Conservation (phyloP, 2,329 filamentous ascomycete genomes). For the Colletotrichum phormii region DNA sequence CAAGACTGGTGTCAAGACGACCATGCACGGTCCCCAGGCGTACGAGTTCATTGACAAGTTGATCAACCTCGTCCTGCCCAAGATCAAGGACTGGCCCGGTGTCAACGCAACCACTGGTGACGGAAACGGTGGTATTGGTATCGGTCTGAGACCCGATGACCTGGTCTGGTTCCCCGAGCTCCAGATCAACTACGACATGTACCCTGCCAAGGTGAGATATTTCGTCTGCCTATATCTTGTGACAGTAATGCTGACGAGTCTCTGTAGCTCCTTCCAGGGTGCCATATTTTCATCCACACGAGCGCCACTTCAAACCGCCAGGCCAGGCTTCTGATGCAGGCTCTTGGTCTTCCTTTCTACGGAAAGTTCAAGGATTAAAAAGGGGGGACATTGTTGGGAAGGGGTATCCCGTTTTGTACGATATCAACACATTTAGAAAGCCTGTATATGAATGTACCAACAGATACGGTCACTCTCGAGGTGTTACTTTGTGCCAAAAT, state of each 20-base stretch:
- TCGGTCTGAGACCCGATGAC: constrained; percentile 81
- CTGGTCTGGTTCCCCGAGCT: constrained; percentile 92
- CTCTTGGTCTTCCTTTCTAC: constrained; percentile 74
- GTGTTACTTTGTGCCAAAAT: not conserved
- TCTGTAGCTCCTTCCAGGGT: constrained; percentile 80
- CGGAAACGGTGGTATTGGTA: constrained; percentile 85
- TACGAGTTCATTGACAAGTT: constrained; percentile 92
- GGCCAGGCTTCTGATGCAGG: constrained; percentile 75
- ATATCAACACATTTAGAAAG: constrained; percentile 31
- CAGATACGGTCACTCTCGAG: constrained; percentile 27
- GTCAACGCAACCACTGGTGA: constrained; percentile 77
- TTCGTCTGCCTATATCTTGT: constrained; percentile 52
- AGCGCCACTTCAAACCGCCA: constrained; percentile 88
- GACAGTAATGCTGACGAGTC: constrained; percentile 58
- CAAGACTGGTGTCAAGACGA: constrained; percentile 80
- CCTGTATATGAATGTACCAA: constrained; percentile 37
- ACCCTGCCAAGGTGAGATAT: constrained; percentile 57
- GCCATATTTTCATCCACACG: constrained; percentile 85
- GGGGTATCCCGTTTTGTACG: constrained; percentile 22
- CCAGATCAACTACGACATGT: constrained; percentile 90
- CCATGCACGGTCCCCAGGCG: constrained; percentile 82
- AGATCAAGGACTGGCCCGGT: constrained; percentile 96
- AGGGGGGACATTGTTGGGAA: not conserved
- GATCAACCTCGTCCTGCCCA: constrained; percentile 89
- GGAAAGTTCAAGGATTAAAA: constrained; percentile 70